Evolutionary conservation across 495 filamentous ascomycete species (phyloP).

Genomic region (Parmelia sp.): DNA sequence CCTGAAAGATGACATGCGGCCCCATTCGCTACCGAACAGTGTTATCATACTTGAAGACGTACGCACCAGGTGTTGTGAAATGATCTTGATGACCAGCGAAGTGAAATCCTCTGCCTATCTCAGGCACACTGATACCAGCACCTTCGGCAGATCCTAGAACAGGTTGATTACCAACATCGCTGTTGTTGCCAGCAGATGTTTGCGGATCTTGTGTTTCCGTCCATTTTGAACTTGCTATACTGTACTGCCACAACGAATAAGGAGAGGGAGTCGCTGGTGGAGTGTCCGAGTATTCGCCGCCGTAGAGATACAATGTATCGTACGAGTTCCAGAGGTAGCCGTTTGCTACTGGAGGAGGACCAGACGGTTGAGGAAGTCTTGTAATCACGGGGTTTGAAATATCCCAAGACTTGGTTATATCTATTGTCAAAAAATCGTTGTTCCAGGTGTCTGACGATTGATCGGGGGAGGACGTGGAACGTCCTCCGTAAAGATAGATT

Average conservation of each 20-base stretch:
- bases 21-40: no score
- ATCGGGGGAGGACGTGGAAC: conserved; percentile 43
- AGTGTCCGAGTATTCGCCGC: conserved; percentile 60
- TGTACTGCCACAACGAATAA: conserved; percentile 60
- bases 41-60: no score
- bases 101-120: conserved; percentile 63
- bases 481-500: conserved; percentile 69
- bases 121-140: conserved; percentile 59
- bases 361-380: conserved; percentile 57
- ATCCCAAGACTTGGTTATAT: conserved; percentile 61
- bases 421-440: conserved; percentile 62
- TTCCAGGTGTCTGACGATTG: conserved; percentile 60
- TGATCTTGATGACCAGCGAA: conserved; percentile 69
- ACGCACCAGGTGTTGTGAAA: conserved; percentile 50
- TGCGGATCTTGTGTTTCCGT: conserved; percentile 48
- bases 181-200: conserved; percentile 53
- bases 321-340: conserved; percentile 68
- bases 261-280: conserved; percentile 46
- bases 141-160: conserved; percentile 64
- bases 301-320: conserved; percentile 62
- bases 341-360: conserved; percentile 61
- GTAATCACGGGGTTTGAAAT: conserved; percentile 53
- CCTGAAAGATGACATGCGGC: no score
- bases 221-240: conserved; percentile 53
- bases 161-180: conserved; percentile 43